These are phyloP conservation scores for Melaleuca alternifolia DNA, from an alignment of 345 rosid genomes.

Conservation along the genomic window DNA sequence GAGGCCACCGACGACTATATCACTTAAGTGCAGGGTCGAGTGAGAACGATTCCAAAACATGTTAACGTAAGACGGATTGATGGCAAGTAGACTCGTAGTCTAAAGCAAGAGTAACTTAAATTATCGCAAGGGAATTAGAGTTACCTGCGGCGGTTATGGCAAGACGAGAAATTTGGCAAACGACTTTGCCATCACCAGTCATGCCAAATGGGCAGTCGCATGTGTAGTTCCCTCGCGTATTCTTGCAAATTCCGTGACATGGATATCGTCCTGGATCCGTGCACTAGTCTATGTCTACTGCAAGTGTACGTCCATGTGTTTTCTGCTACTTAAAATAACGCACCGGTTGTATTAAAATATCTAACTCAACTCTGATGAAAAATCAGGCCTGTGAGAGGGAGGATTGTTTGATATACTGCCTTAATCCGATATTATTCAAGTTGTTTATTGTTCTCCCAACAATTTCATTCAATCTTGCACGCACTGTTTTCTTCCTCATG, in stretches of 20 bases:
- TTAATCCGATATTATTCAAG: no score
- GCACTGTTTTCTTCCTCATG: no score
- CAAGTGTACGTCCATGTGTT: background rate
- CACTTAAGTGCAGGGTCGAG: background rate
- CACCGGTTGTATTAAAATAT: background rate
- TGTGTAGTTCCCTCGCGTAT: background rate
- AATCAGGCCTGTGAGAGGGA: no score
- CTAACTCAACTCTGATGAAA: background rate
- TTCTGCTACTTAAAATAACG: fast-evolving
- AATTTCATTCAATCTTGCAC: background rate
- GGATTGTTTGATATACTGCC: no score
- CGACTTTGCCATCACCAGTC: background rate
- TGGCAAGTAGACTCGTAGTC: background rate
- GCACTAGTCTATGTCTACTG: background rate
- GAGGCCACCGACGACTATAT: background rate
- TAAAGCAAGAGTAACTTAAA: background rate
- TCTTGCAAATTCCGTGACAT: background rate
- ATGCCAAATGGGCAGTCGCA: background rate
- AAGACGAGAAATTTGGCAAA: background rate
- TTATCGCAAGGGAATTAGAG: background rate
- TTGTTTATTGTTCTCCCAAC: no score
- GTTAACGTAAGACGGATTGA: no score
- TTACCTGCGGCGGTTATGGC: background rate
- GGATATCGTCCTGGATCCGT: background rate
- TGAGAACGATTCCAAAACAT: background rate